A percentile compares a stretch with the other conserved stretches of the same genome.
Evolutionary conservation across 305 asterid genomes (phyloP).

Genomic region (Solanum hybrid): DNA sequence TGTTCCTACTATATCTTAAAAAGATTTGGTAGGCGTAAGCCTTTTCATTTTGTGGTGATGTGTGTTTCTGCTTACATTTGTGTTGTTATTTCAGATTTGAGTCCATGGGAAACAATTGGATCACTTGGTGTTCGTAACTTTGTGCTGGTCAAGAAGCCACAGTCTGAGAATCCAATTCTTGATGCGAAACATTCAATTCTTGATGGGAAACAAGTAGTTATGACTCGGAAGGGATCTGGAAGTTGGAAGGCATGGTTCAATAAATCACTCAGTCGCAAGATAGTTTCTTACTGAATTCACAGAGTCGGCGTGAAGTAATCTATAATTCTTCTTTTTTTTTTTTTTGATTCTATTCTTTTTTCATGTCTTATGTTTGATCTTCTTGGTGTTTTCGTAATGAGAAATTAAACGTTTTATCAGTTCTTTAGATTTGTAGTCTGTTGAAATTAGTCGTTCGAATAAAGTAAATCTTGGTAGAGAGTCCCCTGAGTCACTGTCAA

Average conservation of each 20-base stretch:
- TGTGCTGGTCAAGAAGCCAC: conserved; percentile 83
- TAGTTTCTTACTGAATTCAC: conserved; percentile 51
- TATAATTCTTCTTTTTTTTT: neutral
- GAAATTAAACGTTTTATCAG: neutral
- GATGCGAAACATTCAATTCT: neutral
- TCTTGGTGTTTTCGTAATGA: neutral
- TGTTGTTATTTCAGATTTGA: conserved; percentile 38
- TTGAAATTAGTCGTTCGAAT: neutral
- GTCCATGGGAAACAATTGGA: conserved; percentile 87
- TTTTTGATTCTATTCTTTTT: neutral
- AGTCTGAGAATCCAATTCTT: conserved; percentile 17
- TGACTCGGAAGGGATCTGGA: conserved; percentile 49
- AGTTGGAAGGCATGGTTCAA: conserved; percentile 83
- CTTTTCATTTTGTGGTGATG: neutral
- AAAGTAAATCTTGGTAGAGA: neutral
- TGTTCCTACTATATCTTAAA: neutral
- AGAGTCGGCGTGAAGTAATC: neutral
- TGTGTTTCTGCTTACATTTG: neutral
- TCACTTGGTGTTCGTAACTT: conserved; percentile 75
- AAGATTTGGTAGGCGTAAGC: neutral
- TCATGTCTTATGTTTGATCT: neutral
- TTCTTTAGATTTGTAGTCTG: neutral
- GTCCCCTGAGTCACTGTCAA: neutral
- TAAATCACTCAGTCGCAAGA: conserved; percentile 46
- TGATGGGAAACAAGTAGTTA: conserved; percentile 20